Evolutionary conservation across 2,329 filamentous ascomycete genomes (phyloP), one percentile per base, ranked within the genome.

Genomic region (Mycosphaerella arachidis): DNA sequence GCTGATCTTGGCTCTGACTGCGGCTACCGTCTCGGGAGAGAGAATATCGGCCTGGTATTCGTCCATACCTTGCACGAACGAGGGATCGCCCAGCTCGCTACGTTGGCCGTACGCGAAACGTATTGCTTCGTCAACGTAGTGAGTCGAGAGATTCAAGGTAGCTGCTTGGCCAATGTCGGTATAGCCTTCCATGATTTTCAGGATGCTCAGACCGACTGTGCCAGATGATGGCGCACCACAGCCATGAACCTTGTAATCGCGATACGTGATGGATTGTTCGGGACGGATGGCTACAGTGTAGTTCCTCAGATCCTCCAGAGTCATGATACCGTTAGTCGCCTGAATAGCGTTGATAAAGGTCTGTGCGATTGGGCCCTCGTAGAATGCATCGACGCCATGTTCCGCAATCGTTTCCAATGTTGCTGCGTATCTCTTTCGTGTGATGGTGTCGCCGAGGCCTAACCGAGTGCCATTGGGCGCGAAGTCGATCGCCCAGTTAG

Each of bases 111-210:
- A 97, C 2, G 85, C 92, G 73, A 96, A 97, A 24, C 91, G 84
- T 78, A 96, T 91, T 12, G 92, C 89, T 79, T 97, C 94, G 70
- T 91, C 86, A 65, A 96, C 82, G 13, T 90, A 85, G 75, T 97
- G 94, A 0, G 87, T 88, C 40, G 87, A 91, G 0, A 95, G 77
- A 66, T 91, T 87, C 20, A 83, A 65, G 18, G 74, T 76, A 48
- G 83, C 77, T 1, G 77, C 75, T 1, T 84, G 76, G 18, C 84
- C 86, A 52, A 93, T 86, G 40, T 77, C 74, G 0, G 83, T 76
- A 69, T 91, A 95, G 18, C 90, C 88, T 73, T 93, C 88, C 74
- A 97, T 82, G 33, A 87, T 91, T 71, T 96, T 96, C 70, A 97
- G 79, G 2, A 88, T 86, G 58, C 84, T 86, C 67, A 96, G 79